Evolutionary conservation across 2,329 filamentous ascomycete genomes (phyloP).

Genomic region (Stagonosporopsis rhizophila): DNA sequence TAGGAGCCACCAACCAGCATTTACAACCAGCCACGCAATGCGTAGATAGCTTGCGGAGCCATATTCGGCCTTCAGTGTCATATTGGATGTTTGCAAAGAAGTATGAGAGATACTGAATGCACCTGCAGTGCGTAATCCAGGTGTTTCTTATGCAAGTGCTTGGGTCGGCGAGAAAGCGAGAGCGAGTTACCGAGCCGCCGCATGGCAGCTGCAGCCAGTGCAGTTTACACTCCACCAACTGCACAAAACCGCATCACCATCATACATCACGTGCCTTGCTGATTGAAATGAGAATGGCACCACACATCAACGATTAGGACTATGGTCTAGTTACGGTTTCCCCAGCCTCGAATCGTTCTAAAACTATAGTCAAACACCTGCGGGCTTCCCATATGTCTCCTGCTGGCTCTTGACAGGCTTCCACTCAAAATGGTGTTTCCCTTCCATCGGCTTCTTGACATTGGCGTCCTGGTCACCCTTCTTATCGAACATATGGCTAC

Average conservation of each 20-base stretch:
- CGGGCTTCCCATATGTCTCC: constrained; percentile 27
- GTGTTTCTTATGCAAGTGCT: background rate
- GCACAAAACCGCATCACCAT: too few relatives aligned
- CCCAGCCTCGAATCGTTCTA: background rate
- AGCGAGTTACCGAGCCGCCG: background rate
- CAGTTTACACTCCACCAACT: too few relatives aligned
- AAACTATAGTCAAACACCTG: background rate
- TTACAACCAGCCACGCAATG: constrained; percentile 19
- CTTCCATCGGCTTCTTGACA: constrained; percentile 57
- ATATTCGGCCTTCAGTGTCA: background rate
- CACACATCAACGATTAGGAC: too few relatives aligned
- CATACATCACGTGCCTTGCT: too few relatives aligned
- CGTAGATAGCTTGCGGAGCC: constrained; percentile 39
- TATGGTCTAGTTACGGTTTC: background rate
- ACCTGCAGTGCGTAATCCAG: too few relatives aligned
- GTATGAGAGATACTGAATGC: too few relatives aligned
- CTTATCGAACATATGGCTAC: constrained; percentile 69
- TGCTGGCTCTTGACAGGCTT: constrained; percentile 49
- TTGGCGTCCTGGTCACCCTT: constrained; percentile 60
- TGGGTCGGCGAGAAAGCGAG: background rate
- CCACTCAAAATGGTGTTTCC: constrained; percentile 71
- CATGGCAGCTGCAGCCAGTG: background rate
- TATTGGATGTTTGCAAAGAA: background rate
- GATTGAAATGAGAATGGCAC: too few relatives aligned
- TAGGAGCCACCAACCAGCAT: background rate